Evolutionary conservation across 345 rosid genomes (phyloP).

Genomic region (Linum lewisii): DNA sequence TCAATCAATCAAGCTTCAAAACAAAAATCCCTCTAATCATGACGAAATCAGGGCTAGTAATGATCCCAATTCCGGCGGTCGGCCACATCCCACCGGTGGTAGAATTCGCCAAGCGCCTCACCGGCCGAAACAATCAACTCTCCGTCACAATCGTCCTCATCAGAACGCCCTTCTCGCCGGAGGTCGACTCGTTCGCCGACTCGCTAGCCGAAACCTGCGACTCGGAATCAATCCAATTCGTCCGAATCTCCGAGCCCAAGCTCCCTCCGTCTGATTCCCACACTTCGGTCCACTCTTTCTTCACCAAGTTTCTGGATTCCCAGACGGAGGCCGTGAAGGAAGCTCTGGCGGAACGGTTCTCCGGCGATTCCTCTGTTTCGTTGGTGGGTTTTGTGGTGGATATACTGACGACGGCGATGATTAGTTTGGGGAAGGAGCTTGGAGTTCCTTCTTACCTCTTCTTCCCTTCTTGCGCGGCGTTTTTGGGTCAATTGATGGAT

Average conservation of each 20-base stretch:
- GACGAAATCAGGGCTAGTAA: neutral
- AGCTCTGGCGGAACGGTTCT: neutral
- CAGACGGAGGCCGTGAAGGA: neutral
- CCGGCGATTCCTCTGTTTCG: neutral
- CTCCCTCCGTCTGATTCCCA: neutral
- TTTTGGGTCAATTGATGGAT: neutral
- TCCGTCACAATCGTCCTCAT: slow-evolving; percentile 5
- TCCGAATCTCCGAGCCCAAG: neutral
- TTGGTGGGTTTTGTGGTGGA: slow-evolving; percentile 5
- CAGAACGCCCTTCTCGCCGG: neutral
- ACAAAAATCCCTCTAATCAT: neutral
- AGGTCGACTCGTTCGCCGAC: neutral
- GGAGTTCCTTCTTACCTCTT: slow-evolving; percentile 9
- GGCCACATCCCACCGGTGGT: slow-evolving; percentile 11
- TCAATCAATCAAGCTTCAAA: neutral
- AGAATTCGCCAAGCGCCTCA: slow-evolving; percentile 1
- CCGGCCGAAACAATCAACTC: neutral
- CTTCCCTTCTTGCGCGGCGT: slow-evolving; percentile 6
- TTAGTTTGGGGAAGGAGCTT: slow-evolving; percentile 2
- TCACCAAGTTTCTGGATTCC: neutral
- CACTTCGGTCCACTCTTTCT: neutral
- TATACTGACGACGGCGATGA: slow-evolving; percentile 4
- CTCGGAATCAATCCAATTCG: neutral
- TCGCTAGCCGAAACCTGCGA: neutral
- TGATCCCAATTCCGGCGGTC: slow-evolving; percentile 7